These are phyloP conservation scores for Trametes villosa DNA, from an alignment of 768 basidiomycete genomes.

Conservation along the genomic window DNA sequence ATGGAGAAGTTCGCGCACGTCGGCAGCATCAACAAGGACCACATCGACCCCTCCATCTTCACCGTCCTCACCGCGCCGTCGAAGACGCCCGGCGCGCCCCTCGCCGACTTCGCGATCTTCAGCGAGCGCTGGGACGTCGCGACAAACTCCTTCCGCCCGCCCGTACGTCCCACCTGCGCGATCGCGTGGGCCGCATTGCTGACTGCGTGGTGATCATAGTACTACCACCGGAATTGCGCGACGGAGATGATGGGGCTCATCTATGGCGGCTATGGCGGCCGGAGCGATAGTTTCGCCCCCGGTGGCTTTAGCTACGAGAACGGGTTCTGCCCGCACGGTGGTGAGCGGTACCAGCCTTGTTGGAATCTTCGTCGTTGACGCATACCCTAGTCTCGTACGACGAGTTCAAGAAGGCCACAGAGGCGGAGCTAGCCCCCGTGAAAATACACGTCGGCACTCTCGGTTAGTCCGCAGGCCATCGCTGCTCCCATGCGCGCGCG, in stretches of 20 bases:
- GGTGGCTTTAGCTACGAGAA: conserved; percentile 67
- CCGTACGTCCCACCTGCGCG: conserved; percentile 40
- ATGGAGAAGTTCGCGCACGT: conserved; percentile 66
- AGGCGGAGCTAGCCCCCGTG: conserved; percentile 54
- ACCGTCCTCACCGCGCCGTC: conserved; percentile 43
- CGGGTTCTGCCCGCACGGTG: conserved; percentile 68
- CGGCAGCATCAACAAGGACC: conserved; percentile 43
- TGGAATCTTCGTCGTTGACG: neutral
- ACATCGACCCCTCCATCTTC: neutral
- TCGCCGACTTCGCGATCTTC: conserved; percentile 69
- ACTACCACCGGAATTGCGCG: conserved; percentile 65
- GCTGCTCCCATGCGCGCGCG: neutral
- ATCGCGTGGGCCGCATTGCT: neutral
- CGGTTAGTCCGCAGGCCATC: conserved; percentile 37
- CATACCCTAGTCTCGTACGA: conserved; percentile 56
- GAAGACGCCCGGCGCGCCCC: conserved; percentile 57
- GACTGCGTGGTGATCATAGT: conserved; percentile 37
- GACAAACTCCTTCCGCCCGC: conserved; percentile 59
- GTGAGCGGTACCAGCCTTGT: conserved; percentile 36
- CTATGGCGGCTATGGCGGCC: conserved; percentile 63
- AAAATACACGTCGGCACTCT: conserved; percentile 57
- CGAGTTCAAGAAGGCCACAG: conserved; percentile 58
- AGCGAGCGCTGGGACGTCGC: conserved; percentile 69
- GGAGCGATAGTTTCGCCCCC: conserved; percentile 64
- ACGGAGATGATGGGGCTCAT: conserved; percentile 70